phyloP scores from a whole-genome alignment of 2,329 filamentous ascomycete species.

The Drechmeria coniospora region DNA sequence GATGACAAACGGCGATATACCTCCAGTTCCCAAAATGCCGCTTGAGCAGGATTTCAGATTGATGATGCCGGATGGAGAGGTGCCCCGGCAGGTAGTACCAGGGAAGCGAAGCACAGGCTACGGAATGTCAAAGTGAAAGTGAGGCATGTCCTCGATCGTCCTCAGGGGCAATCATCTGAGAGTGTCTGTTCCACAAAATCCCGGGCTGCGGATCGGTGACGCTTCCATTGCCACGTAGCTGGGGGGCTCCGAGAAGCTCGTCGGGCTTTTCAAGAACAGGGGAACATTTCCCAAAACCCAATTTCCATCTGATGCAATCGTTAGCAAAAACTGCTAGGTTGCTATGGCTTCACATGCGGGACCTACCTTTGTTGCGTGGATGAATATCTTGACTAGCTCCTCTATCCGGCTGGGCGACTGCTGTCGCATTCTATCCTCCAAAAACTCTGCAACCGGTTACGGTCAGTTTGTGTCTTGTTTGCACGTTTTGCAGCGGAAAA shows the following conservation, averaged over 20 bases:
- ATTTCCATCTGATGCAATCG: conserved; percentile 30
- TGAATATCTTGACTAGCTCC: conserved; percentile 70
- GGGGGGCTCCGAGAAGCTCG: too few species aligned
- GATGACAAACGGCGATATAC: conserved; percentile 13
- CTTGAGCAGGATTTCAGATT: conserved; percentile 30
- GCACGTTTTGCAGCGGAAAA: too few species aligned
- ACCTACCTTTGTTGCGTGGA: conserved; percentile 67
- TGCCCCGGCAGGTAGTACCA: conserved; percentile 24
- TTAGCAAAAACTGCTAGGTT: background rate
- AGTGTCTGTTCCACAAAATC: too few species aligned
- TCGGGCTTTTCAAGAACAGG: conserved; percentile 9
- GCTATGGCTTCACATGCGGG: background rate
- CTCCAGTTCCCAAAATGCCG: conserved; percentile 25
- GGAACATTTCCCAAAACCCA: conserved; percentile 40
- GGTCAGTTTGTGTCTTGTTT: too few species aligned
- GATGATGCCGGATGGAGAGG: conserved; percentile 36
- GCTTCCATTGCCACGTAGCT: too few species aligned
- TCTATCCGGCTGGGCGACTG: conserved; percentile 66
- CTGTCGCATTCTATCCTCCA: conserved; percentile 59
- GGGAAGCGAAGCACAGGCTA: background rate
- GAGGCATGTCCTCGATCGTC: too few species aligned
- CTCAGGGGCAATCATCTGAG: too few species aligned
- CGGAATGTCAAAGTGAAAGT: background rate
- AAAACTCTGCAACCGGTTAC: conserved; percentile 51
- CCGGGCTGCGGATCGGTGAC: too few species aligned